A percentile compares a stretch with the other conserved stretches of the same genome.
Conservation (phyloP, 2,329 filamentous ascomycete species). For the Eutypa lata region DNA sequence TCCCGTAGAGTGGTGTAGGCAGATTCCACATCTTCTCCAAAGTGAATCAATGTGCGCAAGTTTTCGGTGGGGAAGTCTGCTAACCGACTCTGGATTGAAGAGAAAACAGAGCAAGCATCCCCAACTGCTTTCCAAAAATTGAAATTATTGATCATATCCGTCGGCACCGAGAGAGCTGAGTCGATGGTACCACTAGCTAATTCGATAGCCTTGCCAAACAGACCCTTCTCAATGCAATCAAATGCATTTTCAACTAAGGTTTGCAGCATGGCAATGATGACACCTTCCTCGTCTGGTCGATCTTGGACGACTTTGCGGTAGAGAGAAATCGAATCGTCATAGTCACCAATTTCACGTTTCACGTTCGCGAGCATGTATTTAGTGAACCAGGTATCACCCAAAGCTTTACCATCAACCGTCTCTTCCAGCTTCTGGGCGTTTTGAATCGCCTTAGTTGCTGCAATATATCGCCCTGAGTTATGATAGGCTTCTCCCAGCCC, state of each 20-base stretch:
- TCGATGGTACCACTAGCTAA: conserved; percentile 67
- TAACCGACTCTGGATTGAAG: conserved; percentile 68
- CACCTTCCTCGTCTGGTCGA: conserved; percentile 75
- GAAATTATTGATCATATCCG: conserved; percentile 67
- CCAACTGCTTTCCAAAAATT: conserved; percentile 94
- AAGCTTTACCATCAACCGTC: conserved; percentile 48
- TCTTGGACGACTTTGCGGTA: conserved; percentile 71
- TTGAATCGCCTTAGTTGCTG: conserved; percentile 86
- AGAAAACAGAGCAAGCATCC: conserved; percentile 84
- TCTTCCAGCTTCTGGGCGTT: conserved; percentile 77
- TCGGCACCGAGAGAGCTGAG: conserved; percentile 61
- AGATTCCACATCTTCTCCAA: conserved; percentile 47
- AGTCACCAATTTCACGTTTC: conserved; percentile 86
- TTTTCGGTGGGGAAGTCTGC: conserved; percentile 58
- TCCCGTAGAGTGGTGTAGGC: conserved; percentile 62
- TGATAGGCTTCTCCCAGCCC: conserved; percentile 97
- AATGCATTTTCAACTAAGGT: conserved; percentile 80
- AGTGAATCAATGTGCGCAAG: conserved; percentile 57
- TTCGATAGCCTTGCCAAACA: conserved; percentile 79
- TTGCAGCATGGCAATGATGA: conserved; percentile 83
- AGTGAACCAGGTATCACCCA: conserved; percentile 84
- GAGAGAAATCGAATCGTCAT: conserved; percentile 73
- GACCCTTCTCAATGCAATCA: conserved; percentile 73
- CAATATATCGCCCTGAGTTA: conserved; percentile 87
- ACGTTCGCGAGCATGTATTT: conserved; percentile 97